These are phyloP conservation scores for Musa itinerans DNA, from an alignment of 176 grass and related monocot species.

Conservation along the genomic window DNA sequence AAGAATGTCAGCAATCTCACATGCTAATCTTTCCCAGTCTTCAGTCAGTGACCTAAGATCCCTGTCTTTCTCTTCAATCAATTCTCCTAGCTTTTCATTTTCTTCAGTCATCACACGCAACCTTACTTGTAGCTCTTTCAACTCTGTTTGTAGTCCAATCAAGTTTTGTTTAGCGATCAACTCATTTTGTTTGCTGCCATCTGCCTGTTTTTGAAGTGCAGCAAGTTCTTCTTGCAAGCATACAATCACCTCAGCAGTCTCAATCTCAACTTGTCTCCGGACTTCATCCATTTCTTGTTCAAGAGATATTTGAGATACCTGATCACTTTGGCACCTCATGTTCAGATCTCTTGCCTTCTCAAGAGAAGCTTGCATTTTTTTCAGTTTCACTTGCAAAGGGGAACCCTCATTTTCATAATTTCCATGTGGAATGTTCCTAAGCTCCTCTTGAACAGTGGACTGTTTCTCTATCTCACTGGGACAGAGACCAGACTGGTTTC, in stretches of 20 bases:
- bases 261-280: conserved; percentile 74
- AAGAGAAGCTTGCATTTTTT: conserved; percentile 89
- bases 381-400: conserved; percentile 69
- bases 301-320: conserved; percentile 56
- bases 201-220: conserved; percentile 46
- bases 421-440: conserved; percentile 35
- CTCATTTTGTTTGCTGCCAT: conserved; percentile 43
- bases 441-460: conserved; percentile 30
- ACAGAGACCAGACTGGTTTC: conserved; percentile 28
- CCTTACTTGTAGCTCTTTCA: conserved; percentile 35
- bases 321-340: conserved; percentile 46
- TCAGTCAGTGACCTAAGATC: conserved; percentile 36
- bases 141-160: conserved; percentile 35
- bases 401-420: conserved; percentile 63
- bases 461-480: conserved; percentile 3
- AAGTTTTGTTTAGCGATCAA: conserved; percentile 37
- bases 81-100: conserved; percentile 28
- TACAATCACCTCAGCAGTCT: conserved; percentile 91
- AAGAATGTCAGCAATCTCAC: conserved; percentile 67
- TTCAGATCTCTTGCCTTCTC: conserved; percentile 60
- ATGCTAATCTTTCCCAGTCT: conserved; percentile 62
- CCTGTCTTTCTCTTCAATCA: conserved; percentile 50
- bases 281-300: conserved; percentile 92
- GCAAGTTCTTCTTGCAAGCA: conserved; percentile 76
- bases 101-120: conserved; percentile 41